A percentile compares a stretch with the other conserved stretches of the same genome.
These are phyloP conservation scores for Sarcomyxa edulis DNA, from an alignment of 768 basidiomycete genomes.

Conservation along the genomic window DNA sequence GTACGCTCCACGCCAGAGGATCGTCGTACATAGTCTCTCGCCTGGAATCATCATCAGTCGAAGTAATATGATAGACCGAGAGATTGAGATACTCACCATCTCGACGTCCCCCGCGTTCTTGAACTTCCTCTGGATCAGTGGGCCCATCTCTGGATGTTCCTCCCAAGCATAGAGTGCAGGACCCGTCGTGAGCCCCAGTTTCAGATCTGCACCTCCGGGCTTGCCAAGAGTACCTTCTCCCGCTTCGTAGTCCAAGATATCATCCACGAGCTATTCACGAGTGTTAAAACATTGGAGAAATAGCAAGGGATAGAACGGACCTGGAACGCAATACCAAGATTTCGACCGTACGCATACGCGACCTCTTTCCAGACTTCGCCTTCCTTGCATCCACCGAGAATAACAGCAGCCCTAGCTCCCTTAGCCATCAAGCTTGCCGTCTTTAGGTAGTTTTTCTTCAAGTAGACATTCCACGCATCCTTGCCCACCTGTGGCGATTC, in stretches of 20 bases:
- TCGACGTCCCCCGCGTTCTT: conserved; percentile 75
- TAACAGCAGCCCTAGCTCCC: conserved; percentile 74
- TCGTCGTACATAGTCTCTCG: conserved; percentile 55
- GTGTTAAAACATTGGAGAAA: not conserved
- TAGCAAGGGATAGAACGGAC: conserved; percentile 10
- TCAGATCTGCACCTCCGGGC: conserved; percentile 83
- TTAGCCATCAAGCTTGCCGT: conserved; percentile 91
- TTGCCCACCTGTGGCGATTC: conserved; percentile 15
- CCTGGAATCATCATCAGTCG: conserved; percentile 33
- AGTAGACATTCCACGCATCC: conserved; percentile 70
- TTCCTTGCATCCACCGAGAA: conserved; percentile 77
- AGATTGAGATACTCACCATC: conserved; percentile 42
- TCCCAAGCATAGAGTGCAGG: conserved; percentile 96
- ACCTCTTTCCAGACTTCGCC: conserved; percentile 85
- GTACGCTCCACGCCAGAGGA: conserved; percentile 81
- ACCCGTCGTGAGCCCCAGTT: conserved; percentile 84
- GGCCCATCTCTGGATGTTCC: conserved; percentile 82
- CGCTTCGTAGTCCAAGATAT: conserved; percentile 89
- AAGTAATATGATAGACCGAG: not conserved
- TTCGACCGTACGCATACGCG: conserved; percentile 87
- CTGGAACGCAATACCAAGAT: conserved; percentile 64
- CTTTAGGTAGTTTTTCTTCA: conserved; percentile 69
- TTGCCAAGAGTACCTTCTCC: conserved; percentile 78
- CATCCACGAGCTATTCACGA: conserved; percentile 80
- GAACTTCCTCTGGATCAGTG: conserved; percentile 79